These are phyloP conservation scores for Fraxinus paxiana DNA, from an alignment of 305 asterid genomes.

Conservation along the genomic window DNA sequence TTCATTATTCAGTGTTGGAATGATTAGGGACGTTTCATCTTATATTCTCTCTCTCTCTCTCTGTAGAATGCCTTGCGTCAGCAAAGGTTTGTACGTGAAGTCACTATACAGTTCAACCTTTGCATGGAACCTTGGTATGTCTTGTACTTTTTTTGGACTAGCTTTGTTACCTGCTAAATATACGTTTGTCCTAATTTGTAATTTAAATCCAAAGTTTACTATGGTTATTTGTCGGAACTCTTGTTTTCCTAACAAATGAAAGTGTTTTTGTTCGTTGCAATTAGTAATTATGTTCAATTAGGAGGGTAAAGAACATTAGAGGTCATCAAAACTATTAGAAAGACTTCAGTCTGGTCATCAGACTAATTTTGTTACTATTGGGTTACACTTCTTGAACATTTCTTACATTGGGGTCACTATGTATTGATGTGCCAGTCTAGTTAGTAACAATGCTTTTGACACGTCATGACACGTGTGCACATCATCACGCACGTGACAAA, in stretches of 20 bases:
- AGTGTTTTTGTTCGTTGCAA: not conserved
- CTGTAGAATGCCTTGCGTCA: conserved; percentile 83
- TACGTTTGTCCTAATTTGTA: not conserved
- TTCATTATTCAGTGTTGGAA: not conserved
- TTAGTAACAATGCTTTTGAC: not conserved
- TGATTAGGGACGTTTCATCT: conserved; percentile 14
- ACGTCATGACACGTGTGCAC: not conserved
- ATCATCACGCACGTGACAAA: not conserved
- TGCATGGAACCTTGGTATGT: conserved; percentile 98
- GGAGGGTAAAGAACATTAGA: not conserved
- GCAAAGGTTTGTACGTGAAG: conserved; percentile 88
- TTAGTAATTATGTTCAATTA: conserved; percentile 1
- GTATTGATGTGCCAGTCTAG: not conserved
- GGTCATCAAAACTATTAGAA: not conserved
- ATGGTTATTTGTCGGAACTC: not conserved
- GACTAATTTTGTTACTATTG: not conserved
- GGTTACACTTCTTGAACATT: not conserved
- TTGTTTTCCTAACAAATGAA: conserved; percentile 1
- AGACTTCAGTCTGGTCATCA: not conserved
- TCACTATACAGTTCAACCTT: conserved; percentile 77
- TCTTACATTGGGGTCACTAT: not conserved
- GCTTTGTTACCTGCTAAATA: not conserved
- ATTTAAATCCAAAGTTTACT: not conserved
- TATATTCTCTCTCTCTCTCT: conserved; percentile 13
- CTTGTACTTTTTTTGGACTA: not conserved